Evolutionary conservation across 1,284 basidiomycete species (phyloP).

Genomic region (Rhodotorula sp.): DNA sequence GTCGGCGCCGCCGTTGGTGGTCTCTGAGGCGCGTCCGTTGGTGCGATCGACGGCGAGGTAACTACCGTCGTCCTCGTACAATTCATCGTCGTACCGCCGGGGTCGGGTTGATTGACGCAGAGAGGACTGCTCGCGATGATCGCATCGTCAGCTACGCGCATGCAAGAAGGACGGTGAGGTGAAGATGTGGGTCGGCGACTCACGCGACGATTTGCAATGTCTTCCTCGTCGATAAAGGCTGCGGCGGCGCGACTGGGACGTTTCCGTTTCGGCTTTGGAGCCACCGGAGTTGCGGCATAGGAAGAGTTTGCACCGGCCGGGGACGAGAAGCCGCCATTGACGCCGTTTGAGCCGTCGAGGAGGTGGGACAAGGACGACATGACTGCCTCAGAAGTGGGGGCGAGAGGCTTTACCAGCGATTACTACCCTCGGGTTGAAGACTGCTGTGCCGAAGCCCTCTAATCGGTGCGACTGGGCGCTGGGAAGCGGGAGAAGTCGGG

Average conservation of each 20-base stretch:
- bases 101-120: constrained; percentile 24
- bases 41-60: not conserved
- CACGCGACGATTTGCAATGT: constrained; percentile 26
- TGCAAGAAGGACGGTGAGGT: not conserved
- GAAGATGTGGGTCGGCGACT: not conserved
- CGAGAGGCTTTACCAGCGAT: too few relatives aligned
- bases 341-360: constrained; percentile 11
- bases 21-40: not conserved
- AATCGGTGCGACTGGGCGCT: not conserved
- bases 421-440: too few relatives aligned
- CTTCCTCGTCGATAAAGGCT: constrained; percentile 23
- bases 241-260: constrained; percentile 28
- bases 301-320: not conserved
- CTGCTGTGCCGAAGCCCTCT: not conserved
- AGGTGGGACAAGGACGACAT: constrained; percentile 28
- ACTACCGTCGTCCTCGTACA: constrained; percentile 22
- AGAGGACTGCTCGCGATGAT: constrained; percentile 14
- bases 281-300: not conserved
- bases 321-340: constrained; percentile 1
- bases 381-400: too few relatives aligned
- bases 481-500: not conserved
- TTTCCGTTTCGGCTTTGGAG: constrained; percentile 18
- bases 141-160: not conserved
- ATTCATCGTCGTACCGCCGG: constrained; percentile 34
- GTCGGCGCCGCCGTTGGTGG: not conserved